Evolutionary conservation across 2,329 filamentous ascomycete genomes (phyloP), one percentile per base, ranked within the genome.

Genomic region (Penicillium sp.): DNA sequence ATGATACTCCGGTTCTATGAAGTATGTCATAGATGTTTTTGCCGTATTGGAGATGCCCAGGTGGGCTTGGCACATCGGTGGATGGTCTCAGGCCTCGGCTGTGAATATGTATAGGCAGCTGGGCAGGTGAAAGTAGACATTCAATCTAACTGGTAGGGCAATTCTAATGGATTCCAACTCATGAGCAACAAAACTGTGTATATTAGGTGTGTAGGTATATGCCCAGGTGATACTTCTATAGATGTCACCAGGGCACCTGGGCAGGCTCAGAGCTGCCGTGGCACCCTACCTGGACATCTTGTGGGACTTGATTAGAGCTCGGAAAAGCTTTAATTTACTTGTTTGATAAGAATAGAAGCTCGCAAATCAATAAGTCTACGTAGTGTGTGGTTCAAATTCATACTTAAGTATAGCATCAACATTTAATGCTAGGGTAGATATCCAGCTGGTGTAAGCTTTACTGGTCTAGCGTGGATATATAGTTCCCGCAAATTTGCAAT

Each of bases 1-100:
- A 67, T 67, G 65, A 67, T 66, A 67, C 65, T 67, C 64, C 62
- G 52, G 58, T 65, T 66, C 56, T 54, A 62, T 57, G 54, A 51
- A 24, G n/a, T 60, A 21, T 33, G 22, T 46, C 33, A 33, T 21
- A 5, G 39, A 39, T 39, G 16, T 19, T 39, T 42, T 42, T 22
- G 19, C 2, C 10, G 29, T 46, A 43, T 22, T 52, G 4, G n/a
- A 21, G 33, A 26, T 42, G 26, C 26, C 26, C 26, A 26, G 7
- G 26, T 26, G 39, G 37, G 10, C 11, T 22, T 52, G n/a, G 27
- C 26, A 48, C n/a, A 11, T 33, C 46, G 22, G 19, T 19, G 11
- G 19, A 42, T 26, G 26, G 7, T 11, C 3, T 42, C n/a, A 21
- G 4, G 37, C 21, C 37, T 42, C 37, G 8, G 37, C 10, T 42